phyloP scores from a whole-genome alignment of 352 stramenopile genomes.

The Thraustochytrium sp. region DNA sequence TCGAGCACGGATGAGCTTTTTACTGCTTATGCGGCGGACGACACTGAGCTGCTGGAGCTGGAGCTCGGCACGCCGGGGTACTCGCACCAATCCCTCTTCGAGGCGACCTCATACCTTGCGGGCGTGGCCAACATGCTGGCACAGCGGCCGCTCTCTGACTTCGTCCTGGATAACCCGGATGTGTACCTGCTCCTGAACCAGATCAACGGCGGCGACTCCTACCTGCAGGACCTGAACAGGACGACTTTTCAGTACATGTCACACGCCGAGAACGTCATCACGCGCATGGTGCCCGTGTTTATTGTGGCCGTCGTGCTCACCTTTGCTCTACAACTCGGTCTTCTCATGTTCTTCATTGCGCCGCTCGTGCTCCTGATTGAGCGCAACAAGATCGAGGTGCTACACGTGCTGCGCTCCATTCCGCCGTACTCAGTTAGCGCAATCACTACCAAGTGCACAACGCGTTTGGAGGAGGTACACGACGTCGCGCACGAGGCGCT shows the following conservation, averaged over 20 bases:
- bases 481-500: not conserved
- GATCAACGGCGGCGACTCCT: not conserved
- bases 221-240: conserved; percentile 17
- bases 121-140: not conserved
- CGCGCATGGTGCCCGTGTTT: not conserved
- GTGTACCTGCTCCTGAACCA: conserved; percentile 31
- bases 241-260: not conserved
- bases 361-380: conserved; percentile 3
- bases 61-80: not conserved
- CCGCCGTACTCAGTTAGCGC: not conserved
- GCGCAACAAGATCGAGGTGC: conserved; percentile 30
- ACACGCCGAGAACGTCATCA: not conserved
- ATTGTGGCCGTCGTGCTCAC: not conserved
- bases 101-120: not conserved
- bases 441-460: not conserved
- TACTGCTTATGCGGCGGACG: not conserved
- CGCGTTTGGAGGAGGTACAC: conserved; percentile 4
- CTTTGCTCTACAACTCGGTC: not conserved
- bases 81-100: not conserved
- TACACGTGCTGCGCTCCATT: conserved; percentile 13
- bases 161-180: not conserved
- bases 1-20: not conserved
- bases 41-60: not conserved
- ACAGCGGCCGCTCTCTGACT: not conserved
- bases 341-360: not conserved